Percentiles rank a stretch among this genome's conserved stretches.
These are phyloP conservation scores for Suhomyces bokatorum DNA, from an alignment of 1,139 yeast species.

Conservation along the genomic window DNA sequence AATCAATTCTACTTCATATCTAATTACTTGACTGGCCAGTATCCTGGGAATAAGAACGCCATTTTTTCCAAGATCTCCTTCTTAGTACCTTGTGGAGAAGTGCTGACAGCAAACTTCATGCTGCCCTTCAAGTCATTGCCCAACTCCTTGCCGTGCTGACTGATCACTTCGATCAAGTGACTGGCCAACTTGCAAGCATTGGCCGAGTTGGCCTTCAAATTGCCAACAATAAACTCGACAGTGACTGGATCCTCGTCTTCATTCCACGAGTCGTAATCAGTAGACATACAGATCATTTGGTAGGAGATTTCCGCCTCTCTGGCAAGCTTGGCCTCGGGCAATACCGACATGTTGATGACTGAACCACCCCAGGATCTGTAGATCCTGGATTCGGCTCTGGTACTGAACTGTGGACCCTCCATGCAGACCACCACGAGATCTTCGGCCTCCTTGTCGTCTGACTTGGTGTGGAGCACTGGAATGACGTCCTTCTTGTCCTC, in stretches of 20 bases:
- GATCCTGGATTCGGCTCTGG: slow-evolving; percentile 92
- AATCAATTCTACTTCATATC: background rate
- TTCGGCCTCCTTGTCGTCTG: slow-evolving; percentile 48
- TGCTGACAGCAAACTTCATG: slow-evolving; percentile 80
- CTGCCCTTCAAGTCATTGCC: slow-evolving; percentile 73
- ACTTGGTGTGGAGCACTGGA: slow-evolving; percentile 58
- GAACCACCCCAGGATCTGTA: slow-evolving; percentile 92
- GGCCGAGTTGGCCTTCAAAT: slow-evolving; percentile 80
- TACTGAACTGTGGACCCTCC: slow-evolving; percentile 99
- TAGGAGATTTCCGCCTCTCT: slow-evolving; percentile 96
- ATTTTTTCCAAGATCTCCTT: slow-evolving; percentile 73
- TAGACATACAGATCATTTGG: slow-evolving; percentile 98
- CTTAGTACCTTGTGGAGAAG: slow-evolving; percentile 74
- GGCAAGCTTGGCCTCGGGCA: slow-evolving; percentile 95
- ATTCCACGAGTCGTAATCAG: slow-evolving; percentile 98
- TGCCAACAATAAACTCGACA: slow-evolving; percentile 92
- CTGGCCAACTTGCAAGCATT: slow-evolving; percentile 83
- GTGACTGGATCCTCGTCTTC: slow-evolving; percentile 94
- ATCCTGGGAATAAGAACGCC: slow-evolving; percentile 89
- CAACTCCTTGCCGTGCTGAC: slow-evolving; percentile 53
- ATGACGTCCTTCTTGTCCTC: slow-evolving; percentile 31
- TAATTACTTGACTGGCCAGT: slow-evolving; percentile 54
- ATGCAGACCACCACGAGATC: slow-evolving; percentile 89
- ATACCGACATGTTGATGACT: slow-evolving; percentile 92
- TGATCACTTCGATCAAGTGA: slow-evolving; percentile 64